These are phyloP conservation scores for Polyrhizophydium stewartii DNA, from an alignment of 371 early-diverging fungal genomes.

Conservation along the genomic window DNA sequence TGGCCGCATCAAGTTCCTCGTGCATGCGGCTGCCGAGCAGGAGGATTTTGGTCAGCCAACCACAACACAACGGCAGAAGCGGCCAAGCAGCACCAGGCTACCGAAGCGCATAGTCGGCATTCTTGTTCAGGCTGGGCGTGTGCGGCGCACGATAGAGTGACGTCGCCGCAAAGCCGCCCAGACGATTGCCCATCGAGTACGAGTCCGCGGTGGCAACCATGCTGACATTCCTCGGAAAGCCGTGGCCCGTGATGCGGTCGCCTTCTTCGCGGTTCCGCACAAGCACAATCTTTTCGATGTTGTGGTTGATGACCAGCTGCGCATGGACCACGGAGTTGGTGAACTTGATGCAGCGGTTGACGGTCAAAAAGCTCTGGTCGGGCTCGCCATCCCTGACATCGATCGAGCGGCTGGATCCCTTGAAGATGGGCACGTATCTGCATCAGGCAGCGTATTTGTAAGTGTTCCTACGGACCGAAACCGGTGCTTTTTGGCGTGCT, in stretches of 20 bases:
- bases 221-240: conserved; percentile 65
- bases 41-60: too few relatives aligned
- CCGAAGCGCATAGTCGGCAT: conserved; percentile 42
- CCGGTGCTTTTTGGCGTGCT: background rate
- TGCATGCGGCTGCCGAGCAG: too few relatives aligned
- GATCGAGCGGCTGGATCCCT: conserved; percentile 22
- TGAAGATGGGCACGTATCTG: conserved; percentile 7
- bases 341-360: conserved; percentile 53
- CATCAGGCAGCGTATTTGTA: too few relatives aligned
- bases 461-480: conserved; percentile 1
- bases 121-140: conserved; percentile 39
- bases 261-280: conserved; percentile 68
- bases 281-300: conserved; percentile 76
- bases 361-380: conserved; percentile 54
- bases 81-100: too few relatives aligned
- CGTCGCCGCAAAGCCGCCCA: conserved; percentile 45
- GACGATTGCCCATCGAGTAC: conserved; percentile 62
- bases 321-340: conserved; percentile 70
- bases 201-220: conserved; percentile 63
- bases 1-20: too few relatives aligned
- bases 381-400: conserved; percentile 74
- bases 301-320: conserved; percentile 65
- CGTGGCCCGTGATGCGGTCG: conserved; percentile 58
- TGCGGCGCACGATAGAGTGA: conserved; percentile 33
- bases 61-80: too few relatives aligned